Evolutionary conservation across 805 yeast species (phyloP).

Genomic region (Trichomonascus vanleenenianus): DNA sequence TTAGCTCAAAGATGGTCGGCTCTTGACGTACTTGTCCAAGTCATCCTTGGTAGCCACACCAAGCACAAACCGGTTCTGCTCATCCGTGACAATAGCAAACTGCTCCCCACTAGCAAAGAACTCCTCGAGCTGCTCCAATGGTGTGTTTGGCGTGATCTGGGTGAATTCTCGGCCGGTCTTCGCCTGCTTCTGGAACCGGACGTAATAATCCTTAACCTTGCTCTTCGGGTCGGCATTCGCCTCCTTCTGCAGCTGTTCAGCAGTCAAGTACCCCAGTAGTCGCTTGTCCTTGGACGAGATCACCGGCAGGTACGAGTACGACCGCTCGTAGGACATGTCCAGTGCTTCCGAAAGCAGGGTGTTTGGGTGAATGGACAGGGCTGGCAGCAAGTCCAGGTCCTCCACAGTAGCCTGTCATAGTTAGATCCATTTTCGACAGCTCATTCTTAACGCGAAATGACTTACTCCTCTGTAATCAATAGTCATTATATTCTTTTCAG

Average conservation of each 20-base stretch:
- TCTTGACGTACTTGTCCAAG: slow-evolving; percentile 34
- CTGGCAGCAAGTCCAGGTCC: slow-evolving; percentile 52
- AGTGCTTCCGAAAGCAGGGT: slow-evolving; percentile 43
- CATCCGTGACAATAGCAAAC: slow-evolving; percentile 53
- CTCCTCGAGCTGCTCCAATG: slow-evolving; percentile 44
- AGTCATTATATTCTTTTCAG: slow-evolving; percentile 3
- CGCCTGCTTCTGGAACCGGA: slow-evolving; percentile 20
- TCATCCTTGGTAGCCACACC: slow-evolving; percentile 52
- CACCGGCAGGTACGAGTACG: slow-evolving; percentile 48
- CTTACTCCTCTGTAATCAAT: slow-evolving; percentile 24
- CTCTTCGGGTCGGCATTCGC: slow-evolving; percentile 10
- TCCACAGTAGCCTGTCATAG: slow-evolving; percentile 42
- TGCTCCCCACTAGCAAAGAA: slow-evolving; percentile 44
- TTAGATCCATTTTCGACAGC: not conserved
- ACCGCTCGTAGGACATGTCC: slow-evolving; percentile 48
- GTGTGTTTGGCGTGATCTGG: slow-evolving; percentile 46
- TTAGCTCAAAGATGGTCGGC: slow-evolving; percentile 31
- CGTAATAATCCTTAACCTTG: slow-evolving; percentile 28
- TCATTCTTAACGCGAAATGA: not conserved
- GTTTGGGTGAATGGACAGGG: slow-evolving; percentile 43
- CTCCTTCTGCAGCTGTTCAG: slow-evolving; percentile 31
- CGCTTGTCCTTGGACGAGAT: slow-evolving; percentile 39
- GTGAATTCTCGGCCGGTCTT: slow-evolving; percentile 29
- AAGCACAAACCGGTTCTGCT: slow-evolving; percentile 43
- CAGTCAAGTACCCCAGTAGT: slow-evolving; percentile 44